These are phyloP conservation scores for Kwoniella shandongensis DNA, from an alignment of 768 basidiomycete species.

Conservation along the genomic window DNA sequence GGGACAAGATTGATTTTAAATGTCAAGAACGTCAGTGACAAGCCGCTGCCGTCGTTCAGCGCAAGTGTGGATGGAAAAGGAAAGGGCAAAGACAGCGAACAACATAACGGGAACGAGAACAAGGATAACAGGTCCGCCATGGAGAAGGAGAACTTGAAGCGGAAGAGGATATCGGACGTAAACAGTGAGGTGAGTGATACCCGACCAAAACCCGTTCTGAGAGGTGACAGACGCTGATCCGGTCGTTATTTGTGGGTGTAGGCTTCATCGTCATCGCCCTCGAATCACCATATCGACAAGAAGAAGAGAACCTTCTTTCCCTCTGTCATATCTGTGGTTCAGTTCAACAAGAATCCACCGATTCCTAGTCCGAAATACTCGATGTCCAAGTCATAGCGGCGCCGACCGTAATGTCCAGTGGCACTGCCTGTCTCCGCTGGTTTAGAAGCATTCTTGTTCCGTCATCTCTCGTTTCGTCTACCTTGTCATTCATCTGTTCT, in stretches of 20 bases:
- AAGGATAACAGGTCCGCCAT: too few relatives aligned
- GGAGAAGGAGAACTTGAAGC: conserved; percentile 5
- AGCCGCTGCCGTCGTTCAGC: too few relatives aligned
- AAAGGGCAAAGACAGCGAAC: too few relatives aligned
- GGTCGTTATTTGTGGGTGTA: too few relatives aligned
- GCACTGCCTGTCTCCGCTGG: neutral
- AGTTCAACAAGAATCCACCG: neutral
- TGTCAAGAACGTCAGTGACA: too few relatives aligned
- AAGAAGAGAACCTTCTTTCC: conserved; percentile 25
- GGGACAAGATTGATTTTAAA: too few relatives aligned
- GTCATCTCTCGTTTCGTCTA: neutral
- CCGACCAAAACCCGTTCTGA: too few relatives aligned
- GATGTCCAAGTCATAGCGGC: conserved; percentile 2
- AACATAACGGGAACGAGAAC: too few relatives aligned
- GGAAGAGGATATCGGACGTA: conserved; percentile 13
- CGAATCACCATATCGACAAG: conserved; percentile 12
- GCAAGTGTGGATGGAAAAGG: too few relatives aligned
- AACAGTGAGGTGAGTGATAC: conserved; percentile 14
- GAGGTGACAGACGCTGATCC: too few relatives aligned
- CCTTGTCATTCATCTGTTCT: neutral
- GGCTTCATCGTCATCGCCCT: conserved; percentile 6
- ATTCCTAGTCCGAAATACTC: conserved; percentile 15
- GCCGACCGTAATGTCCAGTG: too few relatives aligned
- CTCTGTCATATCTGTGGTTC: conserved; percentile 5
- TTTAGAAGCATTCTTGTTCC: neutral